Evolutionary conservation across 352 stramenopile genomes (phyloP).

Genomic region (Phytophthora cryptogea): DNA sequence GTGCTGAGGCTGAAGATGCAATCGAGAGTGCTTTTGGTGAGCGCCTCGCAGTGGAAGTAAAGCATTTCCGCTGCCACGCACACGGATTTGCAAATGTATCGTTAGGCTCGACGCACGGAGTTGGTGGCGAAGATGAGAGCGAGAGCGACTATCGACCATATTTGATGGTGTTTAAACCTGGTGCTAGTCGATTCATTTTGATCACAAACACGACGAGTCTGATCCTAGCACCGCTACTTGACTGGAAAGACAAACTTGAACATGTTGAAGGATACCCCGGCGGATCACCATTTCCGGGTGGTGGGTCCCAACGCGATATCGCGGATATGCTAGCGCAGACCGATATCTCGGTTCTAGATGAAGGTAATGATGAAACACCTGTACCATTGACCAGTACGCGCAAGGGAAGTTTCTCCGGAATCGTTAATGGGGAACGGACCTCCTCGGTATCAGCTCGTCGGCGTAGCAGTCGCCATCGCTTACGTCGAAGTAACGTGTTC

Average conservation of each 20-base stretch:
- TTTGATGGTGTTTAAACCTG: slow-evolving; percentile 59
- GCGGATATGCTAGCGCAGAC: slow-evolving; percentile 27
- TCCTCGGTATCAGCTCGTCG: slow-evolving; percentile 14
- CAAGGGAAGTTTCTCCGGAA: slow-evolving; percentile 12
- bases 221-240: slow-evolving; percentile 42
- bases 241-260: slow-evolving; percentile 68
- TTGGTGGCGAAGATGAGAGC: slow-evolving; percentile 11
- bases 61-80: slow-evolving; percentile 54
- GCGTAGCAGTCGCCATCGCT: slow-evolving; percentile 38
- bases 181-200: slow-evolving; percentile 57
- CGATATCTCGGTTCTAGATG: slow-evolving; percentile 12
- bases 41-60: slow-evolving; percentile 46
- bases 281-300: slow-evolving; percentile 5
- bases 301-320: slow-evolving; percentile 24
- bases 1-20: not conserved
- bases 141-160: slow-evolving; percentile 45
- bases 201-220: slow-evolving; percentile 49
- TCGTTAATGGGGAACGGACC: slow-evolving; percentile 7
- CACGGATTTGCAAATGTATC: slow-evolving; percentile 36
- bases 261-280: slow-evolving; percentile 19
- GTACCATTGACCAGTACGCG: not conserved
- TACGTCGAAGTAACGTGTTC: slow-evolving; percentile 15
- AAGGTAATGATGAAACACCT: slow-evolving; percentile 6
- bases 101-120: slow-evolving; percentile 6
- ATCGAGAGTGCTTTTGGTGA: slow-evolving; percentile 33